Conservation (phyloP, 2,329 filamentous ascomycete species). For the Thermoascus crustaceus region DNA sequence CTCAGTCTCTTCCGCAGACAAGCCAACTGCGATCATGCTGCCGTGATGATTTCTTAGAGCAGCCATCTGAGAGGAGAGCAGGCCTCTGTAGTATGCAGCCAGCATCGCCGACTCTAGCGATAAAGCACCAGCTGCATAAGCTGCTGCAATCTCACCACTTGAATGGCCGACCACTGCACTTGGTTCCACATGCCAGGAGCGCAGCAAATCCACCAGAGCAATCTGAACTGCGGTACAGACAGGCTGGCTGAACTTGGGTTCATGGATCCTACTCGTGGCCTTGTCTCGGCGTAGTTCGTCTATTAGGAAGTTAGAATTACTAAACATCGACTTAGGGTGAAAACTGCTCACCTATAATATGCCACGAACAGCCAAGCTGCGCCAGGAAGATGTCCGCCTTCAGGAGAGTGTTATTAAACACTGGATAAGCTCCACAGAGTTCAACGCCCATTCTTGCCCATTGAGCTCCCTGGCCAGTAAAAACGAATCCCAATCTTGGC, state of each 20-base stretch:
- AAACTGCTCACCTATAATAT: no score
- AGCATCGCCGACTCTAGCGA: slow-evolving; percentile 14
- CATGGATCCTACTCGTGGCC: neutral
- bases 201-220: slow-evolving; percentile 9
- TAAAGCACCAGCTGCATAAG: slow-evolving; percentile 14
- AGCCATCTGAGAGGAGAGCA: slow-evolving; percentile 11
- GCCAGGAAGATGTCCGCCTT: neutral
- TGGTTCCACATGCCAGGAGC: slow-evolving; percentile 8
- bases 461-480: slow-evolving; percentile 6
- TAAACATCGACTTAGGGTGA: no score
- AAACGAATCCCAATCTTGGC: slow-evolving; percentile 22
- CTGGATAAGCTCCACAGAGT: neutral
- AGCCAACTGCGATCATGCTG: slow-evolving; percentile 23
- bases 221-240: slow-evolving; percentile 13
- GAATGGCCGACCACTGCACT: slow-evolving; percentile 11
- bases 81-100: slow-evolving; percentile 12
- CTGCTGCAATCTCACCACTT: slow-evolving; percentile 14
- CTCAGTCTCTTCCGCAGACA: slow-evolving; percentile 11
- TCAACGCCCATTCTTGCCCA: slow-evolving; percentile 6
- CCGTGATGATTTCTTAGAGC: slow-evolving; percentile 11
- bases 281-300: neutral
- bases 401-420: neutral
- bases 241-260: slow-evolving; percentile 3
- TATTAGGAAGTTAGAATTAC: no score
- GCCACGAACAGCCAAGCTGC: slow-evolving; percentile 2